Base-by-base conservation (phyloP, 805 yeast genomes). In the Candida silvatica region DNA sequence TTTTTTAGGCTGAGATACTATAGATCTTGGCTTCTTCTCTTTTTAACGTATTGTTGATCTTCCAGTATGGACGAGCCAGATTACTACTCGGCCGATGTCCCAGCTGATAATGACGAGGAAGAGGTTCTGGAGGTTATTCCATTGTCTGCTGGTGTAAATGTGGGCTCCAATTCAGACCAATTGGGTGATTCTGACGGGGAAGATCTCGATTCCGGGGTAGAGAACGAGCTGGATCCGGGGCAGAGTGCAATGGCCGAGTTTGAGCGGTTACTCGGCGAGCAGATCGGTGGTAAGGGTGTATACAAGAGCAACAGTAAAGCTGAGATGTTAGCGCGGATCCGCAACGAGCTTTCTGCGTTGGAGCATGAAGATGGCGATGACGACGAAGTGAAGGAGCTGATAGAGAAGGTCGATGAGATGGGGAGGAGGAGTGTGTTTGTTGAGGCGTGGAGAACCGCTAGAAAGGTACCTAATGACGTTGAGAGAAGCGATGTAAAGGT, bases 1-100 rank as follows among this genome's bases (percentile, higher is more conserved):
- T 22, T 22, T 8, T 8, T 12, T 22, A 22, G 12, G 11, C 12
- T 22, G 7, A 8, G 7, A 7, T 22, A 22, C 24, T 22, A 22
- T 22, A 8, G 24, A 22, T 22, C 24, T 22, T 26, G 29, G 16
- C 8, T 12, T 32, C 22, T 37, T 39, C 24, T 22, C 24, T 22
- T 12, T 22, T 22, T 22, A 7, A 8, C 24, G 24, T 7, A 22
- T 22, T 7, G 24, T 8, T 22, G 11, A 22, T 8, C 12, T 22
- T 7, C n/a, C n/a, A n/a, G n/a, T n/a, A n/a, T n/a, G 44, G 27
- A 11, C 4, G 17, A 32, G 4, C 23, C 20, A 4, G 58, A 53
- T 26, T 53, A 45, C 23, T 53, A 51, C 27, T 43, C 56, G 1
- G 54, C 50, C 30, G 56, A 52, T 15, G 36, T 53, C 3, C 39